Base-by-base conservation (phyloP, 305 asterid genomes). In the Plantago lanceolata region DNA sequence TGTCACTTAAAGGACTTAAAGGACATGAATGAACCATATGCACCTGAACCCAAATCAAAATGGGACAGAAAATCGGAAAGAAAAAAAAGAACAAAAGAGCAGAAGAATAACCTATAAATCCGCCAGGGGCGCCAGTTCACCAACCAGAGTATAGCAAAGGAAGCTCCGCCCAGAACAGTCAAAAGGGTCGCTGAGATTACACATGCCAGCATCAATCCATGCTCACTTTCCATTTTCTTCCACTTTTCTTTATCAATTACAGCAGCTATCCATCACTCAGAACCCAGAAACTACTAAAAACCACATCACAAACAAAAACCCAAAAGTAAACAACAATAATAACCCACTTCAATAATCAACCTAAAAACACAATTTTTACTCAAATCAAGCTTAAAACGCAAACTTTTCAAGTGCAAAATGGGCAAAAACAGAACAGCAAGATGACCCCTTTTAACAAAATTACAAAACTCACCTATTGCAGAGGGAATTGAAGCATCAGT, bases 121-220 rank as follows among this genome's bases (percentile, higher is more conserved):
- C 99, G 96, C 99, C 99, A 94, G 3, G 99, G 99, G 69, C 99
- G 80, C 99, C 99, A 94, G 80, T 90, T 94, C 61, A 94, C 99
- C 69, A 85, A 87, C 99, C 99, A 94, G 56, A 90, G 96, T 77
- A 94, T 75, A 64, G 72, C 85, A 69, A 90, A 94, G 68, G 99
- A 88, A 72, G 93, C 95, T 26, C 86, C 76, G 63, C 89, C 82
- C 28, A 94, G 79, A 75, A 88, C 73, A 48, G 86, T 73, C 77
- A 94, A 84, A 76, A 94, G 87, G 61, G 91, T 70, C 77, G 97
- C 99, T 3, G 96, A 83, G 71, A 94, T 78, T 64, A 79, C 84
- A 73, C 96, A 90, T 63, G 96, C 94, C 85, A 94, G 72, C 76
- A 88, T 73, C 87, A 90, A 75, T 61, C 73, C 78, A 70, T 77